These are phyloP conservation scores for Crithidia bombi DNA, from an alignment of 208 protist genomes.

Conservation along the genomic window DNA sequence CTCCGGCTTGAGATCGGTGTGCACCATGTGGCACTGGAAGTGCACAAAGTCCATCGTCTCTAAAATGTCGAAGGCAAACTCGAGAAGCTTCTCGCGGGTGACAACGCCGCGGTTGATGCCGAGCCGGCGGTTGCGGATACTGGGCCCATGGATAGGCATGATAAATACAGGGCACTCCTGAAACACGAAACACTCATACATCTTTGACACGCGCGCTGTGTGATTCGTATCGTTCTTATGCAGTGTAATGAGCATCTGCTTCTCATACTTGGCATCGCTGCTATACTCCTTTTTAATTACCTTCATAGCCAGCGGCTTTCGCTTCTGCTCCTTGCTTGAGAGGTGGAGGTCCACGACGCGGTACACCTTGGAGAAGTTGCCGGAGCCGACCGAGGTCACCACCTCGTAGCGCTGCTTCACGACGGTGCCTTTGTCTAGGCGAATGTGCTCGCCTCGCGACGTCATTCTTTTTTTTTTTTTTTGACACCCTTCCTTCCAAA, in stretches of 20 bases:
- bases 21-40: constrained; percentile 90
- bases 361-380: constrained; percentile 90
- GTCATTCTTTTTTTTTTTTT: constrained; percentile 36
- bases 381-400: constrained; percentile 65
- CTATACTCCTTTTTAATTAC: constrained; percentile 85
- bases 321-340: constrained; percentile 14
- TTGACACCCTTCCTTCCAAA: not conserved
- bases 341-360: constrained; percentile 47
- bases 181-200: constrained; percentile 84
- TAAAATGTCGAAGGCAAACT: constrained; percentile 75
- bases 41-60: constrained; percentile 83
- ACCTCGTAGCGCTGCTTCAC: constrained; percentile 72
- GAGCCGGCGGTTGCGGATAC: constrained; percentile 70
- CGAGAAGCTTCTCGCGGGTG: constrained; percentile 50
- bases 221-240: constrained; percentile 46
- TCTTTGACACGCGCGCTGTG: constrained; percentile 52
- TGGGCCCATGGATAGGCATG: constrained; percentile 79
- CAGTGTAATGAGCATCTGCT: constrained; percentile 73
- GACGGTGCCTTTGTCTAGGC: constrained; percentile 54
- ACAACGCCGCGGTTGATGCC: constrained; percentile 68
- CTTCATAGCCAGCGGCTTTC: constrained; percentile 70
- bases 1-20: constrained; percentile 97
- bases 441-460: constrained; percentile 61
- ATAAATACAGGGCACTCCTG: constrained; percentile 77
- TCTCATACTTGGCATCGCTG: constrained; percentile 78